These are phyloP conservation scores for Sphaerulina populicola DNA, from an alignment of 2,329 filamentous ascomycete species.

Conservation along the genomic window DNA sequence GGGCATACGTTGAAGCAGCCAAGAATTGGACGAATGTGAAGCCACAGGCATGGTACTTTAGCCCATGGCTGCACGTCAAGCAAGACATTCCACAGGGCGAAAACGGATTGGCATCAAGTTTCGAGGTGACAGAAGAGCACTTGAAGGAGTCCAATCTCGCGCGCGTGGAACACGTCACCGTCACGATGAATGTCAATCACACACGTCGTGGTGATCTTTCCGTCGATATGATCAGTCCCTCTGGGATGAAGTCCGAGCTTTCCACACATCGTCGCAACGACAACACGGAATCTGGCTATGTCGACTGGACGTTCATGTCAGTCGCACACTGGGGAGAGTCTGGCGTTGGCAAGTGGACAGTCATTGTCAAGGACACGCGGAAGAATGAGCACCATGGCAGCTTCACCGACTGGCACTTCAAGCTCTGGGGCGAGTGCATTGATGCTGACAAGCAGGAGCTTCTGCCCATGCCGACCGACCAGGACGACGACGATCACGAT, in stretches of 20 bases:
- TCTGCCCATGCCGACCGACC: slow-evolving; percentile 71
- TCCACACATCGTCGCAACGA: slow-evolving; percentile 67
- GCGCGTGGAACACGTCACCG: slow-evolving; percentile 84
- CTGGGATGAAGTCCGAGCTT: slow-evolving; percentile 73
- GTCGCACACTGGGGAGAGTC: slow-evolving; percentile 94
- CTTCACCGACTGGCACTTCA: slow-evolving; percentile 87
- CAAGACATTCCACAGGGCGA: slow-evolving; percentile 77
- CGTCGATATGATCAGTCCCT: slow-evolving; percentile 80
- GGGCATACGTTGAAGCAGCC: slow-evolving; percentile 71
- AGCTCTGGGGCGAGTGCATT: slow-evolving; percentile 84
- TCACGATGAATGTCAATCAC: slow-evolving; percentile 95
- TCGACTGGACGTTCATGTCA: slow-evolving; percentile 98
- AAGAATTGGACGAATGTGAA: slow-evolving; percentile 83
- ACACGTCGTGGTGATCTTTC: slow-evolving; percentile 81
- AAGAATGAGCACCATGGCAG: slow-evolving; percentile 68
- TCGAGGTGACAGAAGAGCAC: slow-evolving; percentile 74
- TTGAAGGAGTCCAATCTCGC: slow-evolving; percentile 74
- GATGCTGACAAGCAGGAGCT: slow-evolving; percentile 64
- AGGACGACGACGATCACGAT: slow-evolving; percentile 79
- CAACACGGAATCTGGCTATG: slow-evolving; percentile 59
- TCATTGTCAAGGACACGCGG: slow-evolving; percentile 76
- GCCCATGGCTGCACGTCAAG: slow-evolving; percentile 87
- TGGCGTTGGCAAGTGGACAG: slow-evolving; percentile 80
- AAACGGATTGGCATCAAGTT: slow-evolving; percentile 67
- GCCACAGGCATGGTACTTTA: slow-evolving; percentile 89